Evolutionary conservation across 164 flowering plant genomes (phyloP), one percentile per base, ranked within the genome.

Genomic region (Vitis rupestris): DNA sequence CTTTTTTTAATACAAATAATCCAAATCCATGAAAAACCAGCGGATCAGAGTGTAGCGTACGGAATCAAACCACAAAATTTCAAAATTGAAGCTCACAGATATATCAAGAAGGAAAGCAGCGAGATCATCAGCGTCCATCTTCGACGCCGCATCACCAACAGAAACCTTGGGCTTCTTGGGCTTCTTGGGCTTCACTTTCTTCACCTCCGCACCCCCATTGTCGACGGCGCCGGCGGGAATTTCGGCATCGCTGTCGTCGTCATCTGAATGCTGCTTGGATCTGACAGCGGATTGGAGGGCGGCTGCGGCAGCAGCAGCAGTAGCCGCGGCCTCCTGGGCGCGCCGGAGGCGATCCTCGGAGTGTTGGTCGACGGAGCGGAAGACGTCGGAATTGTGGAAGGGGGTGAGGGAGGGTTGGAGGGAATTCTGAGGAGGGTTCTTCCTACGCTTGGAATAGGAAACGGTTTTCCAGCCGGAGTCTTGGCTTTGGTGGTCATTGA

Each of bases 381-480:
- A 86, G 5, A 84, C 87, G 31, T 77, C 68, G 56, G 50, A 48
- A 6, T 50, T 76, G 44, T 57, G 68, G 60, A 51, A 16, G 66
- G 64, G 44, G 11, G 68, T 62, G 51, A 23, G 56, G 11, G 61
- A 61, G 47, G 27, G 23, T 49, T 31, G 49, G 62, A 52, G 63
- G 54, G 54, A 54, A 9, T 59, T 68, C 47, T 51, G 8, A 9
- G 61, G 30, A 8, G 63, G 16, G 14, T 83, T 86, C 37, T 75
- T 58, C 66, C 75, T 70, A 51, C 87, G 84, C 68, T 88, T 91
- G 1, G 78, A 66, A 67, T 92, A 87, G 53, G 81, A 69, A 19
- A 94, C 98, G 67, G 79, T 91, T 54, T 91, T 87, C 98, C 98
- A 94, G 16, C 86, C 92, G 63, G 82, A 81, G 63, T 72, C 67